Base-by-base conservation (phyloP, 2,329 filamentous ascomycete species). In the Colletotrichum sojae region DNA sequence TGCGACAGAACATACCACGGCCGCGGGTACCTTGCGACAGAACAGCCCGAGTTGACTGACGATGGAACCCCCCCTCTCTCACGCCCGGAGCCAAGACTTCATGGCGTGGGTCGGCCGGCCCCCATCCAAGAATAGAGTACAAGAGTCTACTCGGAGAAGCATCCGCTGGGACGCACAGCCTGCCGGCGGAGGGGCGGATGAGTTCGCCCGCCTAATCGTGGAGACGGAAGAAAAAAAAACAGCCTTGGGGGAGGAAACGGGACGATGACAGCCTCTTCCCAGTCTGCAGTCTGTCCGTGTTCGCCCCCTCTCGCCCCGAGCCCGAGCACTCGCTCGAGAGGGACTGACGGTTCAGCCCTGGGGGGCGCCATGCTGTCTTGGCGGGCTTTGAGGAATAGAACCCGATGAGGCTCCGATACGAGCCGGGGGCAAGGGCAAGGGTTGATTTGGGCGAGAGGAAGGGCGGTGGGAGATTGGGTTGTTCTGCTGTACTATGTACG, bases 341-440 rank as follows among this genome's bases (percentile, higher is more conserved):
- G 55, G 55, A 48, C 25, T 60, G 49, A 53, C 62, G 27, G 55
- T 60, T 61, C 62, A 69, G 67, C 67, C 67, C 51, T 61, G 63
- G 27, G 58, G 27, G 58, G 43, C 55, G 66, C 55, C 51, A 52
- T 53, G 49, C 39, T 61, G 55, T 60, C 67, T 69, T 69, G 67
- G 67, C 67, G 39, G 22, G 31, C 55, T 9, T n/a, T 31, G 51
- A 56, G 43, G 20, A 25, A 56, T 27, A 60, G 31, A 61, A 36
- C 45, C 62, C 51, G 62, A 69, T 60, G 56, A 69, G 61, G 54
- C 62, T 61, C 51, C 62, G 55, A 67, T 69, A 66, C 51, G 62
- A 66, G 51, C n/a, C 36, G 51, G 18, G 18, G 2, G 8, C 10
- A 25, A n/a, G 52, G 43, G 43, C 61, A 46, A 36, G 49, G 65